A percentile compares a stretch with the other conserved stretches of the same genome.
phyloP scores from a whole-genome alignment of 345 rosid genomes.

The Adansonia digitata region DNA sequence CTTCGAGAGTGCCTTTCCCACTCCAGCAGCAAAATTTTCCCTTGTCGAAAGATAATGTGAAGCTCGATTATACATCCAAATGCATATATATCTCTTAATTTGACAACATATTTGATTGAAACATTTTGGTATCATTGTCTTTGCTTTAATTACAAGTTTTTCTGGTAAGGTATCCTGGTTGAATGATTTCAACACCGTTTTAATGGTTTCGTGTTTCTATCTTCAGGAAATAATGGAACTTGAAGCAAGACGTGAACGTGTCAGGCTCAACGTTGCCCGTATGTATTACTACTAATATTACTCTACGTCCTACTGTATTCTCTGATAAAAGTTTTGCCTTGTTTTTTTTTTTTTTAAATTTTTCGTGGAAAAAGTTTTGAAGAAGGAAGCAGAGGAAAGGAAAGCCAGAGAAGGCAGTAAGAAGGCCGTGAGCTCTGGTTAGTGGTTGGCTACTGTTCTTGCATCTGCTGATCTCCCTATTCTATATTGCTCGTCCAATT shows the following conservation, averaged over 20 bases:
- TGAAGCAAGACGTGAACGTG: slow-evolving; percentile 81
- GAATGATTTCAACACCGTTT: neutral
- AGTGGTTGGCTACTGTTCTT: slow-evolving; percentile 33
- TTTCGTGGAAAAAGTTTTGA: slow-evolving; percentile 40
- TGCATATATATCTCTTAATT: slow-evolving; percentile 2
- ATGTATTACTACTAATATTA: slow-evolving; percentile 23
- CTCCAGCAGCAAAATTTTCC: neutral
- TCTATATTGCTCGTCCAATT: neutral
- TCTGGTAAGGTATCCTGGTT: neutral
- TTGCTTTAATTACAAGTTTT: neutral
- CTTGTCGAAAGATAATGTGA: neutral
- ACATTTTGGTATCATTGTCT: neutral
- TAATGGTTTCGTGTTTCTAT: neutral
- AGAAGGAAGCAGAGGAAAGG: slow-evolving; percentile 85
- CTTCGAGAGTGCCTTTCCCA: neutral
- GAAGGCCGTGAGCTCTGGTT: slow-evolving; percentile 39
- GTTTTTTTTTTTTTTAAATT: neutral
- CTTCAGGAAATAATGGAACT: slow-evolving; percentile 71
- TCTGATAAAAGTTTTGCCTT: neutral
- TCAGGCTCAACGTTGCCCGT: slow-evolving; percentile 81
- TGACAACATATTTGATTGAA: neutral
- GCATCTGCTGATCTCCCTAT: neutral
- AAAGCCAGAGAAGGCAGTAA: slow-evolving; percentile 57
- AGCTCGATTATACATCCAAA: neutral
- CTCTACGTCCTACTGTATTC: neutral